Evolutionary conservation across 2,329 filamentous ascomycete species (phyloP).

Genomic region (Ceratocystis alfenasii): DNA sequence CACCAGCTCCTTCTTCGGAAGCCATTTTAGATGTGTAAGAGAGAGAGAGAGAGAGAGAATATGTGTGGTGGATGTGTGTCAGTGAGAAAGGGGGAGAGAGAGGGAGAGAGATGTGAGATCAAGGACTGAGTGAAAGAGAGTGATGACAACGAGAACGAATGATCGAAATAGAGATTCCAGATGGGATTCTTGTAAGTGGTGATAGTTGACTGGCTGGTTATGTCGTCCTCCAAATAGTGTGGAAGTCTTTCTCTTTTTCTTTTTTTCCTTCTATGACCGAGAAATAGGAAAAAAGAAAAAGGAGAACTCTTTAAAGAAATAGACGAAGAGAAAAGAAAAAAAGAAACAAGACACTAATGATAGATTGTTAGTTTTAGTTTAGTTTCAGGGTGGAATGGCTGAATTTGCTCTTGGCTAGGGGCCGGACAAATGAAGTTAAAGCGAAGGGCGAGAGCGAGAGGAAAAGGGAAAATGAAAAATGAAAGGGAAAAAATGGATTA

Average conservation of each 20-base stretch:
- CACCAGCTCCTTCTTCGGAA: constrained; percentile 38
- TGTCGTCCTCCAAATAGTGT: not conserved
- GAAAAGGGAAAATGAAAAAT: constrained; percentile 20
- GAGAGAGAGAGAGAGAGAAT: not conserved
- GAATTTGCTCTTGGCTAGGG: constrained; percentile 1
- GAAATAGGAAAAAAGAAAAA: not conserved
- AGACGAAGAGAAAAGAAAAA: not conserved
- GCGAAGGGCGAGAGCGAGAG: constrained; percentile 17
- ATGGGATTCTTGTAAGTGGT: constrained; percentile 1
- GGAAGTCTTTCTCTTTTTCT: not conserved
- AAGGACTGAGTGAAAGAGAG: not conserved
- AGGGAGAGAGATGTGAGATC: not conserved
- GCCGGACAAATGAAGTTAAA: constrained; percentile 20
- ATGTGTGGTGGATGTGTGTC: not conserved
- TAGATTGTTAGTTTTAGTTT: constrained; percentile 12
- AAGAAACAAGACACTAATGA: constrained; percentile 5
- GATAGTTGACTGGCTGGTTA: not conserved
- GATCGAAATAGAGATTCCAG: constrained; percentile 9
- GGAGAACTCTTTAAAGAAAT: not conserved
- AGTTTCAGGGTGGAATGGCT: constrained; percentile 8
- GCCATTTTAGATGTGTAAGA: constrained; percentile 28
- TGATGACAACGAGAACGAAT: not conserved
- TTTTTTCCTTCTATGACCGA: not conserved
- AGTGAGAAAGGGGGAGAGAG: not conserved
- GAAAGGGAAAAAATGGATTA: constrained; percentile 12